phyloP scores from a whole-genome alignment of 441 rosid species.

The Syzygium syzygioides region DNA sequence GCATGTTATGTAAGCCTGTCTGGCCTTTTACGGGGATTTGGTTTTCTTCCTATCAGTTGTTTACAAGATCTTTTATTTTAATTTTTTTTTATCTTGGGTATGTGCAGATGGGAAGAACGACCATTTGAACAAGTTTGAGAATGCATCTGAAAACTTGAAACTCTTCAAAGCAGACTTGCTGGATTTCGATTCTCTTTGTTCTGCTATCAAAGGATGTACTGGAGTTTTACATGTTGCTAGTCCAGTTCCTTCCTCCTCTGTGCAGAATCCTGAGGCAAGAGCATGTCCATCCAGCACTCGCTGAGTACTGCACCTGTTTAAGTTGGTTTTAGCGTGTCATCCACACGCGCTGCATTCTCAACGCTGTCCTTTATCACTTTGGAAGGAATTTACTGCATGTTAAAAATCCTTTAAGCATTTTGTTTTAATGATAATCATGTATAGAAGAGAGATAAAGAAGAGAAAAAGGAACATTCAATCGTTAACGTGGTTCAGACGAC shows the following conservation, averaged over 20 bases:
- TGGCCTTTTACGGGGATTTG: background rate
- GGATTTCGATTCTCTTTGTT: slow-evolving; percentile 33
- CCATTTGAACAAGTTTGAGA: slow-evolving; percentile 50
- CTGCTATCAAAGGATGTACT: slow-evolving; percentile 47
- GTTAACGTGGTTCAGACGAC: no score
- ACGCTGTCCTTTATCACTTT: background rate
- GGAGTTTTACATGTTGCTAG: slow-evolving; percentile 70
- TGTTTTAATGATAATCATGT: background rate
- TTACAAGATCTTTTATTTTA: background rate
- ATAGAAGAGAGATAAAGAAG: no score
- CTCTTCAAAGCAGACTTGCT: slow-evolving; percentile 61
- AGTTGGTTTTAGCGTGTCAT: background rate
- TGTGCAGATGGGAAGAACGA: slow-evolving; percentile 12
- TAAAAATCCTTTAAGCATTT: background rate
- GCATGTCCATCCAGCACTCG: background rate
- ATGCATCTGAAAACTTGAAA: slow-evolving; percentile 51
- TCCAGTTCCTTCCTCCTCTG: slow-evolving; percentile 45
- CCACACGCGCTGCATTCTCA: background rate
- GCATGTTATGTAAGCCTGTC: background rate
- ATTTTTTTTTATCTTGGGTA: background rate
- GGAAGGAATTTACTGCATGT: background rate
- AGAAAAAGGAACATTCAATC: no score
- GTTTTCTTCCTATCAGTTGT: background rate
- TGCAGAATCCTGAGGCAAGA: slow-evolving; percentile 55
- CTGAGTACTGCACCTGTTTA: background rate